Conservation (phyloP, 495 filamentous ascomycete species). For the Hypoxylon trugodes region DNA sequence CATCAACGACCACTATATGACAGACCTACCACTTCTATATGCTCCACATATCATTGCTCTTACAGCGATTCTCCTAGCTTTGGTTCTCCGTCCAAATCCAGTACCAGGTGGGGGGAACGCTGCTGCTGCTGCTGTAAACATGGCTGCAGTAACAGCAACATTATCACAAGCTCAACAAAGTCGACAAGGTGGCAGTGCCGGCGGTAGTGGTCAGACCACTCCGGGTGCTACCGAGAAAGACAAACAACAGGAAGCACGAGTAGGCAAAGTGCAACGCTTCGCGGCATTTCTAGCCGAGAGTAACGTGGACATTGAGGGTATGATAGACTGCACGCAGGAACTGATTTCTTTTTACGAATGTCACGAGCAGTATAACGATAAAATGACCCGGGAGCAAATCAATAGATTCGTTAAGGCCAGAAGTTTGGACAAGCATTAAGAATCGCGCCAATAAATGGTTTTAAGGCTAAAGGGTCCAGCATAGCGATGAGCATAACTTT, state of each 20-base stretch:
- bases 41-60: conserved; percentile 91
- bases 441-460: background rate
- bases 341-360: conserved; percentile 94
- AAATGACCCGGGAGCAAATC: conserved; percentile 69
- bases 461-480: background rate
- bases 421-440: conserved; percentile 73
- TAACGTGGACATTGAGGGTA: conserved; percentile 87
- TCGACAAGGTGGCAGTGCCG: conserved; percentile 37
- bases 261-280: conserved; percentile 74
- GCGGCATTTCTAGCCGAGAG: conserved; percentile 90
- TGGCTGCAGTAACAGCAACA: conserved; percentile 52
- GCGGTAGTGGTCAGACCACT: conserved; percentile 34
- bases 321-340: conserved; percentile 94
- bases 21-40: conserved; percentile 87
- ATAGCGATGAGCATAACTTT: background rate
- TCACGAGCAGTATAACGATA: conserved; percentile 90
- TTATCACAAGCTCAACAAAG: conserved; percentile 52
- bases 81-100: conserved; percentile 72
- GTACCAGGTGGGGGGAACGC: conserved; percentile 33
- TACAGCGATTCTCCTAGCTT: conserved; percentile 85
- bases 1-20: conserved; percentile 96
- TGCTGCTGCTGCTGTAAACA: conserved; percentile 44
- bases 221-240: conserved; percentile 30
- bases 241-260: conserved; percentile 49
- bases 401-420: conserved; percentile 83